Evolutionary conservation across 2,329 filamentous ascomycete species (phyloP), one percentile per base, ranked within the genome.

Genomic region (Elsinoe batatas): DNA sequence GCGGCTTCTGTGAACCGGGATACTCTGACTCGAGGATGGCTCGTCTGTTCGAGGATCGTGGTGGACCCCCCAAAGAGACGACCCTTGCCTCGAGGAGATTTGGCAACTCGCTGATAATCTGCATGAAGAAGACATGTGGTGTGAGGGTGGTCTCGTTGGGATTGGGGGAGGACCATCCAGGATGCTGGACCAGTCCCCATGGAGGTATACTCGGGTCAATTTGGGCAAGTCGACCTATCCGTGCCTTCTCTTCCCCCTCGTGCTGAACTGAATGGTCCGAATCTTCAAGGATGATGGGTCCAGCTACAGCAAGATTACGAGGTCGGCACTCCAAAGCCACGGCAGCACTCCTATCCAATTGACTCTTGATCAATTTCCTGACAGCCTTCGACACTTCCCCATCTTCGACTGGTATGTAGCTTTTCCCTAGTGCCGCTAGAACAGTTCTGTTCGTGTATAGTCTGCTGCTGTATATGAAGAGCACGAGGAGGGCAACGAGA

Each of bases 21-120:
- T 97, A 77, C 11, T 91, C 70, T 3, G 79, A 80, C 5, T 91
- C 80, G 1, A 87, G 82, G 32, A 83, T 79, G 10, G 80, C 75
- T 62, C 91, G 84, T 1, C 87, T 79, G 18, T 76, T 55, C 58
- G 61, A 62, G 69, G 55, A 51, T 68, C 60, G 58, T 65, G 13
- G 71, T 72, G 56, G 11, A 59, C 2, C 69, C 69, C 15, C 88
- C 36, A 95, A 79, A 0, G 88, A 90, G n/a, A 96, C 82, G 1
- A 90, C 91, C 68, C 91, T 91, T 8, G 88, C 91, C 73, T 97
- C 91, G 60, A 97, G 87, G 26, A 97, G 77, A 65, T 94, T 85
- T 1, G 91, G 88, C 20, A 98, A 76, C 69, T 97, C 91, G 36
- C 80, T 78, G 15, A 96, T 76, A 20, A 98, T 88, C 1, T 83